Base-by-base conservation (phyloP, 2,329 filamentous ascomycete species). In the Fonsecaea nubica region DNA sequence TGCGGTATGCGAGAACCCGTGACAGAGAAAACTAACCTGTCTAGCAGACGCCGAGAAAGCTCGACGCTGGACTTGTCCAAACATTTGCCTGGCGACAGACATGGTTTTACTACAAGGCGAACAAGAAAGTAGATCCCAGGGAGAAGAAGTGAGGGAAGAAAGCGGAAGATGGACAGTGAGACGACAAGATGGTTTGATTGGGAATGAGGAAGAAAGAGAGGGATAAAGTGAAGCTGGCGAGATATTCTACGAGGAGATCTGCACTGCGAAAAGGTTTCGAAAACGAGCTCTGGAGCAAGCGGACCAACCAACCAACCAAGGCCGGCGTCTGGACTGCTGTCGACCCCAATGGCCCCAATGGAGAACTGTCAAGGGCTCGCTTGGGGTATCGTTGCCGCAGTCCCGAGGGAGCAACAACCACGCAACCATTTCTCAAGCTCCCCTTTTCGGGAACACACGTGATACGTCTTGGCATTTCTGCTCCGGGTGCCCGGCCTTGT, bases 21-120 rank as follows among this genome's bases (percentile, higher is more conserved):
- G 25, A 25, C 25, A 25, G 25, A 25, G 60, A 65, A 15, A 64
- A 81, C 86, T 80, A 82, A 93, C 91, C 83, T 92, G 86, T 81
- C 88, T 86, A 76, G 90, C 89, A 77, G 91, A 90, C 78, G 87
- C 90, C 78, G 91, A 92, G 84, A 93, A 93, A 79, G 90, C 90
- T 78, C 91, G 88, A 82, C 88, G 87, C 85, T 92, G 90, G 80
- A 90, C 77, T 73, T 83, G 76, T 74, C 79, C 80, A 75, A 84
- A 79, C 62, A 70, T 63, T 58, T 72, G 72, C 64, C 71, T 67
- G 57, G 69, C 59, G 63, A 72, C 69, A 59, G 68, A 72, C 72
- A 73, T 73, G 18, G 59, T 69, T 59, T 25, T 25, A 25, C 25
- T 25, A 25, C 25, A 25, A 25, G 57, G 40, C 40, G 13, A 32